Conservation (phyloP, 2,329 filamentous ascomycete genomes). For the Ophiostoma ips region DNA sequence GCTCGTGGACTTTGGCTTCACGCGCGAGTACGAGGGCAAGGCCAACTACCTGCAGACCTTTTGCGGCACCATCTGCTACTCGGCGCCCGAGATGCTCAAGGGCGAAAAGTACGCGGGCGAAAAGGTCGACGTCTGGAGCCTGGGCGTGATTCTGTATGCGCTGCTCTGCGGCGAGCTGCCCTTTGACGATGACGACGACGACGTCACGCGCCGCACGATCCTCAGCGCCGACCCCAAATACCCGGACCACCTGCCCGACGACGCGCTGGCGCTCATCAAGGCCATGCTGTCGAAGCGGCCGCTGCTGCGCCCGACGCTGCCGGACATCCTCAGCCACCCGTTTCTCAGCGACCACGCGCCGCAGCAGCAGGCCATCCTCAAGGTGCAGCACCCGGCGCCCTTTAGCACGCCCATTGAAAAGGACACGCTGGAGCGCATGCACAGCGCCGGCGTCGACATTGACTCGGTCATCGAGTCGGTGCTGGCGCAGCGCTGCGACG, state of each 20-base stretch:
- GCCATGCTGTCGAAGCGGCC: conserved; percentile 82
- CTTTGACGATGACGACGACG: conserved; percentile 93
- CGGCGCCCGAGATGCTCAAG: conserved; percentile 94
- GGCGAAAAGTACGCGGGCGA: conserved; percentile 96
- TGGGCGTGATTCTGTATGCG: conserved; percentile 75
- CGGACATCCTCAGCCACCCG: conserved; percentile 75
- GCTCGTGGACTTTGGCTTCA: conserved; percentile 95
- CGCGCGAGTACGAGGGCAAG: conserved; percentile 90
- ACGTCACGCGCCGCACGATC: conserved; percentile 71
- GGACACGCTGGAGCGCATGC: conserved; percentile 83
- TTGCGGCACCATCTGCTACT: conserved; percentile 95
- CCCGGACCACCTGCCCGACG: conserved; percentile 63
- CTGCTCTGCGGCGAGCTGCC: conserved; percentile 75
- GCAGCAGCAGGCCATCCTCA: conserved; percentile 78
- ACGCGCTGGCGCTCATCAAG: conserved; percentile 65
- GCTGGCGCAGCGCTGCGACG: conserved; percentile 75
- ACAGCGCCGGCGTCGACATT: conserved; percentile 82
- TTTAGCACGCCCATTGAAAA: conserved; percentile 83
- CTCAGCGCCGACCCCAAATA: conserved; percentile 74
- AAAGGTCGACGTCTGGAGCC: conserved; percentile 93
- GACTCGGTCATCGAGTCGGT: conserved; percentile 93
- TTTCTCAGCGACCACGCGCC: conserved; percentile 81
- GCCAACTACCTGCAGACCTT: conserved; percentile 93
- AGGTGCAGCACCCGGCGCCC: conserved; percentile 62
- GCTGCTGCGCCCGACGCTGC: conserved; percentile 62